A percentile compares a stretch with the other conserved stretches of the same genome.
Conservation (phyloP, 2,329 filamentous ascomycete genomes). For the Tympanopsis confertula region DNA sequence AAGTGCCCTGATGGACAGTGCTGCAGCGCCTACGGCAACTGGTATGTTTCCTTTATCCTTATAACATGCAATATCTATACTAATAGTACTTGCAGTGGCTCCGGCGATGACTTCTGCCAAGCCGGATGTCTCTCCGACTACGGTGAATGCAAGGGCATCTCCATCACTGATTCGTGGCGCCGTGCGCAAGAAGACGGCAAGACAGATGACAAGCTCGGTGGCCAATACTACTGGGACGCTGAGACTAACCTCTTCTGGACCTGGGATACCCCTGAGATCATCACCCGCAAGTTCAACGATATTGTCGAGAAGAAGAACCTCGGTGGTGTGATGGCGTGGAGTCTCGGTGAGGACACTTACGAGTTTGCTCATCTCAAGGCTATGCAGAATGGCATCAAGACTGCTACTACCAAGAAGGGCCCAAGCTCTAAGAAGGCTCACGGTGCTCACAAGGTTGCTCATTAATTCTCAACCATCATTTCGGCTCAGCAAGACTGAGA, state of each 20-base stretch:
- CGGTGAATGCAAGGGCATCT: slow-evolving; percentile 14
- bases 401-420: too few species aligned
- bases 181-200: slow-evolving; percentile 8
- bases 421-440: too few species aligned
- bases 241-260: slow-evolving; percentile 18
- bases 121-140: slow-evolving; percentile 22
- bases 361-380: slow-evolving; percentile 26
- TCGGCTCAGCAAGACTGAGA: too few species aligned
- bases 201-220: slow-evolving; percentile 15
- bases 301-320: slow-evolving; percentile 13
- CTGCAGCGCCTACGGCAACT: slow-evolving; percentile 21
- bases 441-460: too few species aligned
- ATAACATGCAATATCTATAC: slow-evolving; percentile 2
- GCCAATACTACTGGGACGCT: slow-evolving; percentile 16
- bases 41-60: slow-evolving; percentile 11
- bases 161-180: not conserved
- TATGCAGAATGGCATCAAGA: slow-evolving; percentile 14
- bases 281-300: slow-evolving; percentile 14
- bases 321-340: slow-evolving; percentile 20
- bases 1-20: slow-evolving; percentile 18
- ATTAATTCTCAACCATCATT: too few species aligned
- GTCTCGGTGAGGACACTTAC: slow-evolving; percentile 20
- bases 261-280: slow-evolving; percentile 14
- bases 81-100: slow-evolving; percentile 14
- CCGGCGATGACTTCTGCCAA: slow-evolving; percentile 15